phyloP scores from a whole-genome alignment of 495 filamentous ascomycete species.

The Cladorrhinum samala region DNA sequence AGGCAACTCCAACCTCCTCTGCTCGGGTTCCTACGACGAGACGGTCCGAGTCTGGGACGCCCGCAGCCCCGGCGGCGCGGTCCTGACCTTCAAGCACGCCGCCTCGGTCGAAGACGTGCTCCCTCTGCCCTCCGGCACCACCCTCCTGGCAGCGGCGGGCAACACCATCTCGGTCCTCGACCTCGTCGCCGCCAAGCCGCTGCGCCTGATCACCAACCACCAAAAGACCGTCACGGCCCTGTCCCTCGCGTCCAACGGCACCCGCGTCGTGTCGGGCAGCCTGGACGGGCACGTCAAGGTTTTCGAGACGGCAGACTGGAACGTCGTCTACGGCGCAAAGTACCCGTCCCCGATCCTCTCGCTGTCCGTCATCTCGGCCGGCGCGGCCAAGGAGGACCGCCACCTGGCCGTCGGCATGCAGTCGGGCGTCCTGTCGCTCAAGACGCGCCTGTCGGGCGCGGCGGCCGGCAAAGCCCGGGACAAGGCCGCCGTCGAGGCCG shows the following conservation, averaged over 20 bases:
- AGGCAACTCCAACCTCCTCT: constrained; percentile 63
- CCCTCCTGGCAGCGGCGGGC: constrained; percentile 75
- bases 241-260: constrained; percentile 64
- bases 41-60: constrained; percentile 94
- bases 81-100: constrained; percentile 89
- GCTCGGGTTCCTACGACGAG: constrained; percentile 88
- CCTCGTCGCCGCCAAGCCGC: constrained; percentile 80
- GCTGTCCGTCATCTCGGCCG: constrained; percentile 63
- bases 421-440: constrained; percentile 79
- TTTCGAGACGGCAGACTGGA: constrained; percentile 87
- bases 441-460: constrained; percentile 77
- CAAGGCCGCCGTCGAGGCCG: constrained; percentile 78
- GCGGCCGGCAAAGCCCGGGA: constrained; percentile 73
- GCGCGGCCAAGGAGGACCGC: constrained; percentile 67
- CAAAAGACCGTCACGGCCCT: constrained; percentile 95
- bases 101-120: constrained; percentile 81
- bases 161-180: constrained; percentile 92
- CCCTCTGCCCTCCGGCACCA: constrained; percentile 78
- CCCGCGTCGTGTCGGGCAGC: constrained; percentile 75
- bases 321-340: constrained; percentile 84
- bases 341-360: constrained; percentile 87
- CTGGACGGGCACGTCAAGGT: constrained; percentile 96
- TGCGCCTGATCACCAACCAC: constrained; percentile 83
- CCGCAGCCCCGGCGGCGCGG: constrained; percentile 56
- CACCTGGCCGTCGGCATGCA: constrained; percentile 93